Conservation (phyloP, 768 basidiomycete species). For the Phlebiopsis gigantea region DNA sequence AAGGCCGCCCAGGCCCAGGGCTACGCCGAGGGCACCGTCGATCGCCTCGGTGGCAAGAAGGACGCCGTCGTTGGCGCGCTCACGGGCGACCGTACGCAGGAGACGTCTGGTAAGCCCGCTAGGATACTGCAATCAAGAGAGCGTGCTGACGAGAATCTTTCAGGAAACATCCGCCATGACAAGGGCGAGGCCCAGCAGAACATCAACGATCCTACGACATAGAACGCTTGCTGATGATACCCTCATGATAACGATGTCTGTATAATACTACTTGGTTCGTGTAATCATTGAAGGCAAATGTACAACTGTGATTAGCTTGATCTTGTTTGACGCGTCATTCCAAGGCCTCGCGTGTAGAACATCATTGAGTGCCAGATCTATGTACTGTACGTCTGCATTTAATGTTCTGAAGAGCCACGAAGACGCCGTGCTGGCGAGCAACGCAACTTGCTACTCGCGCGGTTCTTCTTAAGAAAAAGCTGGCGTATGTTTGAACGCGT, state of each 20-base stretch:
- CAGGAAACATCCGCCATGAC: slow-evolving; percentile 49
- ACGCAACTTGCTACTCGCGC: too few relatives aligned
- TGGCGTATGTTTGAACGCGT: too few relatives aligned
- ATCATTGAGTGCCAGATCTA: too few relatives aligned
- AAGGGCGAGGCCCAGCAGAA: slow-evolving; percentile 53
- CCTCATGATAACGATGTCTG: background rate
- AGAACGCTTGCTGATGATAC: background rate
- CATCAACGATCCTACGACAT: slow-evolving; percentile 33
- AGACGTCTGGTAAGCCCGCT: slow-evolving; percentile 36
- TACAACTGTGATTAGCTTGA: too few relatives aligned
- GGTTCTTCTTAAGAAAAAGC: too few relatives aligned
- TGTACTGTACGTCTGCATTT: too few relatives aligned
- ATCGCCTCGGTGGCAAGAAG: slow-evolving; percentile 44
- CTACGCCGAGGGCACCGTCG: slow-evolving; percentile 43
- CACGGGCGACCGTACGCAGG: slow-evolving; percentile 49
- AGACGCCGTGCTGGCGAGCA: too few relatives aligned
- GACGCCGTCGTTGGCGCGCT: slow-evolving; percentile 51
- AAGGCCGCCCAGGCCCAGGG: slow-evolving; percentile 43
- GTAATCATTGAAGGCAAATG: background rate
- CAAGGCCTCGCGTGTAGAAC: too few relatives aligned
- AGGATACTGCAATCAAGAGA: background rate
- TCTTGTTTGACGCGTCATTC: too few relatives aligned
- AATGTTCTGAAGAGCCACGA: too few relatives aligned
- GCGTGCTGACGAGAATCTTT: background rate
- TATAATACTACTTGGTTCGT: background rate